A percentile compares a stretch with the other conserved stretches of the same genome.
Evolutionary conservation across 116 monocot genomes (phyloP).

Genomic region (Zostera marina): DNA sequence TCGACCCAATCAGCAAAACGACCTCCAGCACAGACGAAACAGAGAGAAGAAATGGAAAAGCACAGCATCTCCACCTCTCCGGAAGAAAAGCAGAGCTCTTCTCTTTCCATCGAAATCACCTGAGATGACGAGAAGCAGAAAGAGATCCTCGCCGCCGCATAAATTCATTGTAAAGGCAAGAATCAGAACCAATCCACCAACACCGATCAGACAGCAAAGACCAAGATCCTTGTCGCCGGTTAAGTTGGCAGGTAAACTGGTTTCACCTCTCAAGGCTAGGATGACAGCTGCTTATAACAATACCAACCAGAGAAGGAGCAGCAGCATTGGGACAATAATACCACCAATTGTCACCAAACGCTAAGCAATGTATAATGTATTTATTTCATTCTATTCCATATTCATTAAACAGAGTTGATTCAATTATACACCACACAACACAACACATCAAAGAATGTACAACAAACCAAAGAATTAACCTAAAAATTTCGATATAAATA

Average conservation of each 20-base stretch:
- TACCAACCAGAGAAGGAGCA: background rate
- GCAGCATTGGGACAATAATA: background rate
- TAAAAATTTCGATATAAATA: too few relatives aligned
- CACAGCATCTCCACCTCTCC: conserved; percentile 11
- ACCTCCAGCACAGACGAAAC: conserved; percentile 27
- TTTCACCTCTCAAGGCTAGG: conserved; percentile 49
- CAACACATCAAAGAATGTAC: background rate
- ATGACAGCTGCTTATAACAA: conserved; percentile 10
- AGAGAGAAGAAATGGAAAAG: conserved; percentile 40
- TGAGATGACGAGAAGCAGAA: conserved; percentile 1
- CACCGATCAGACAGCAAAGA: conserved; percentile 17
- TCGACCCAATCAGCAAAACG: conserved; percentile 7
- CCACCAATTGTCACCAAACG: background rate
- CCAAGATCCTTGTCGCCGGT: conserved; percentile 75
- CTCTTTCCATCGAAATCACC: conserved; percentile 53
- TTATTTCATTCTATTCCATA: too few relatives aligned
- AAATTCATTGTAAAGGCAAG: conserved; percentile 56
- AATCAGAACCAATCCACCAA: background rate
- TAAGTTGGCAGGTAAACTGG: conserved; percentile 43
- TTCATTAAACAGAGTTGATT: too few relatives aligned
- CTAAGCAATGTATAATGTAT: background rate
- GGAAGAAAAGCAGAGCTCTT: conserved; percentile 36
- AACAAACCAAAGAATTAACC: too few relatives aligned
- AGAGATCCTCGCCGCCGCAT: conserved; percentile 16
- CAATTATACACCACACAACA: background rate